A percentile compares a stretch with the other conserved stretches of the same genome.
phyloP scores from a whole-genome alignment of 371 early-diverging fungal genomes.

The Smittium culicis region DNA sequence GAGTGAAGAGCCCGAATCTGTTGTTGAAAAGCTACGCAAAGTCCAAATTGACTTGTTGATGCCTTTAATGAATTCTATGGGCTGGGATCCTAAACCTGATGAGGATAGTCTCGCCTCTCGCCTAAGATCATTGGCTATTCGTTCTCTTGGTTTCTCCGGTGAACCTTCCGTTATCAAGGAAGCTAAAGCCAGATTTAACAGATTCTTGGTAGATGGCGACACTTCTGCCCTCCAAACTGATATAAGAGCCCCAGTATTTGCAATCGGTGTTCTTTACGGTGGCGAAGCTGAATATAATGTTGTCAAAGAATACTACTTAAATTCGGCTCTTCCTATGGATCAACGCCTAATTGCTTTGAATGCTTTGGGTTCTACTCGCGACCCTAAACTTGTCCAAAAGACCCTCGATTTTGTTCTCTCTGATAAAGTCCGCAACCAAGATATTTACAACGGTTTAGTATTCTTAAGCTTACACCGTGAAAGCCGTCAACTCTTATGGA shows the following conservation, averaged over 20 bases:
- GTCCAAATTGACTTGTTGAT: constrained; percentile 37
- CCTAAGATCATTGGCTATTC: constrained; percentile 39
- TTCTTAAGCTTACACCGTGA: constrained; percentile 4
- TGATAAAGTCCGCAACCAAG: constrained; percentile 64
- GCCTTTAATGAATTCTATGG: constrained; percentile 35
- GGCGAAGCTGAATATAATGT: constrained; percentile 60
- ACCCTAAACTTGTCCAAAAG: constrained; percentile 37
- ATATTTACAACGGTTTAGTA: constrained; percentile 38
- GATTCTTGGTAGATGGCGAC: constrained; percentile 31
- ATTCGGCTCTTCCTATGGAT: constrained; percentile 42
- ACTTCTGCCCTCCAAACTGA: constrained; percentile 61
- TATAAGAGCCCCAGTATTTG: constrained; percentile 64
- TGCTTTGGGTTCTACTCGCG: constrained; percentile 56
- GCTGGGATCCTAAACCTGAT: constrained; percentile 37
- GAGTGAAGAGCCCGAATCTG: constrained; percentile 34
- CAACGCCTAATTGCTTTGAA: constrained; percentile 63
- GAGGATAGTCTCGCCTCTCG: constrained; percentile 36
- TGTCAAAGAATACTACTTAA: constrained; percentile 55
- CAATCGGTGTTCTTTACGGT: constrained; percentile 53
- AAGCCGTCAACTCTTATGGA: constrained; percentile 57
- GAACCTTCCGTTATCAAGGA: constrained; percentile 40
- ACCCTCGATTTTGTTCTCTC: constrained; percentile 47
- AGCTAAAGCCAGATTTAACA: constrained; percentile 42
- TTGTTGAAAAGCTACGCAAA: constrained; percentile 28
- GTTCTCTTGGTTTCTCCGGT: constrained; percentile 33